These are phyloP conservation scores for Metschnikowia similis DNA, from an alignment of 805 yeast genomes.

Conservation along the genomic window DNA sequence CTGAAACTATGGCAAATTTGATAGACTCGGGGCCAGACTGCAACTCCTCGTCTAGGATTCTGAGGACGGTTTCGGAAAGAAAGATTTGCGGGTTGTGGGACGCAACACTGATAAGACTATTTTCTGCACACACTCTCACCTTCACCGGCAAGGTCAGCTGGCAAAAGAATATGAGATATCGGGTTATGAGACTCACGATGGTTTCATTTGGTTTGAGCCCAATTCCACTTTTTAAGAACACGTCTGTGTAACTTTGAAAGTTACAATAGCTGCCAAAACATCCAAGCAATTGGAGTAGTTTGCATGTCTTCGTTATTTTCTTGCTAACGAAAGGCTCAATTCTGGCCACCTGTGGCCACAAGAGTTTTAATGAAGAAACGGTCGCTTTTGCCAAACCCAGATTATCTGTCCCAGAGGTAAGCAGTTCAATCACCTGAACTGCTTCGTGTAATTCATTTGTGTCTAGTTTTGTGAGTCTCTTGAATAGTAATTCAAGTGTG, in stretches of 20 bases:
- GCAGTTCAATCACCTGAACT: constrained; percentile 61
- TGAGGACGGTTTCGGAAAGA: constrained; percentile 49
- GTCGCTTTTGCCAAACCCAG: constrained; percentile 57
- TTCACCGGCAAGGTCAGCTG: constrained; percentile 24
- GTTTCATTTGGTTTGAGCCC: constrained; percentile 51
- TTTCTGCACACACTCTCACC: constrained; percentile 50
- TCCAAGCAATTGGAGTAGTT: constrained; percentile 62
- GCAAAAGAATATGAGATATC: constrained; percentile 55
- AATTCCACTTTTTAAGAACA: constrained; percentile 37
- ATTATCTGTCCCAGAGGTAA: constrained; percentile 45
- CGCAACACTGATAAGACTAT: constrained; percentile 57
- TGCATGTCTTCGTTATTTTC: constrained; percentile 36
- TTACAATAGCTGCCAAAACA: constrained; percentile 66
- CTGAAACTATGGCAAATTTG: constrained; percentile 51
- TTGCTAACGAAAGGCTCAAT: neutral
- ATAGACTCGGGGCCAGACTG: constrained; percentile 31
- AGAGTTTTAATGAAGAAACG: constrained; percentile 50
- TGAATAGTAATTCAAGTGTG: constrained; percentile 50
- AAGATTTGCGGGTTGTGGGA: constrained; percentile 63
- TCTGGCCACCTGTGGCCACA: constrained; percentile 26
- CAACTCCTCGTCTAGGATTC: constrained; percentile 50
- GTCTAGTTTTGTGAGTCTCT: constrained; percentile 55
- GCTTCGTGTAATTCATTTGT: constrained; percentile 66
- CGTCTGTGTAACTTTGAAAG: constrained; percentile 43
- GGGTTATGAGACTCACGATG: constrained; percentile 53